A percentile compares a stretch with the other conserved stretches of the same genome.
Conservation (phyloP, 495 filamentous ascomycete genomes). For the Tetracladium setigerum region DNA sequence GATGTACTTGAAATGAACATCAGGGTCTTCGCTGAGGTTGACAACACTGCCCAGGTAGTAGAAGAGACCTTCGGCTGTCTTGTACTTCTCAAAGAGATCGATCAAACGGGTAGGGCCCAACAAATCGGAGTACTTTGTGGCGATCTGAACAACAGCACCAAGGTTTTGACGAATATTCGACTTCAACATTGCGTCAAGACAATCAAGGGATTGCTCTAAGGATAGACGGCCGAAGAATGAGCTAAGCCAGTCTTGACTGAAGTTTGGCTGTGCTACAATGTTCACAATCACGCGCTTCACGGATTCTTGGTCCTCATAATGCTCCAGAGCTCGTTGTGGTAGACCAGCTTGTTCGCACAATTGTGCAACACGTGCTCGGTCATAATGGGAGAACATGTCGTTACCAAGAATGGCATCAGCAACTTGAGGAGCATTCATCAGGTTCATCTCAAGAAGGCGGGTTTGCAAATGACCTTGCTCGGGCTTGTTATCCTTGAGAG, state of each 20-base stretch:
- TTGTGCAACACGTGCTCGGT: conserved; percentile 76
- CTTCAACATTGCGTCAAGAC: conserved; percentile 91
- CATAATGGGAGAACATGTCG: conserved; percentile 95
- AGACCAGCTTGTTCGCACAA: conserved; percentile 89
- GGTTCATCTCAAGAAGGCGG: conserved; percentile 93
- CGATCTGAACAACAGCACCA: conserved; percentile 86
- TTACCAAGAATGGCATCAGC: conserved; percentile 96
- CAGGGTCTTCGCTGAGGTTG: conserved; percentile 89
- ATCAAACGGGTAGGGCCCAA: conserved; percentile 86
- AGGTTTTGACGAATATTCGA: conserved; percentile 95
- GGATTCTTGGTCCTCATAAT: conserved; percentile 82
- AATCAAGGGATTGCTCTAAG: conserved; percentile 89
- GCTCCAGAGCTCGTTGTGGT: conserved; percentile 83
- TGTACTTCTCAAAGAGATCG: conserved; percentile 92
- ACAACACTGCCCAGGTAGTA: conserved; percentile 97
- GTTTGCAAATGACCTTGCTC: conserved; percentile 93
- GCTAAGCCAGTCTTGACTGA: conserved; percentile 84
- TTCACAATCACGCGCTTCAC: conserved; percentile 82
- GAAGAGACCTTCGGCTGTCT: conserved; percentile 92
- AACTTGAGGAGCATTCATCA: conserved; percentile 92
- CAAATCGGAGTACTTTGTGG: conserved; percentile 96
- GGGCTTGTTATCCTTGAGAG: conserved; percentile 85
- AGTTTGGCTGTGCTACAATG: conserved; percentile 70
- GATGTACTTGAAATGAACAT: conserved; percentile 99
- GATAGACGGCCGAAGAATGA: conserved; percentile 89